These are phyloP conservation scores for Podospora bellae-mahoneyi DNA, from an alignment of 495 filamentous ascomycete species.

Conservation along the genomic window DNA sequence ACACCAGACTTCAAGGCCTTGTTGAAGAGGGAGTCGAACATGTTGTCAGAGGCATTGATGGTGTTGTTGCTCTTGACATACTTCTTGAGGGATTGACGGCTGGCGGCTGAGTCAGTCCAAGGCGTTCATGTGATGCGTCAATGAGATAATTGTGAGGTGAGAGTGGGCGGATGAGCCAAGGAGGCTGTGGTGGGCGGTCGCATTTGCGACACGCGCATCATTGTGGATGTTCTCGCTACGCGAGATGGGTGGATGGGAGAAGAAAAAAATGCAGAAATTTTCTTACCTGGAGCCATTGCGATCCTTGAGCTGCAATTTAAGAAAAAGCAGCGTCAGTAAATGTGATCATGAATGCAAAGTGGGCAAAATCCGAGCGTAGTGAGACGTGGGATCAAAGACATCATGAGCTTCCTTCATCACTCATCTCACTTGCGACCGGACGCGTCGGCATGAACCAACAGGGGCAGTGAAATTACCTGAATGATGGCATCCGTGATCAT, in stretches of 20 bases:
- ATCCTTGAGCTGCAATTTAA: conserved; percentile 57
- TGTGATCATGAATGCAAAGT: conserved; percentile 22
- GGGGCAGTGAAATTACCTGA: conserved; percentile 52
- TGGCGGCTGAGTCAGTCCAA: conserved; percentile 46
- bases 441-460: conserved; percentile 29
- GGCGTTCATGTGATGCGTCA: conserved; percentile 14
- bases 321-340: conserved; percentile 43
- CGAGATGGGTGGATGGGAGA: conserved; percentile 1
- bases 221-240: background rate
- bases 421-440: conserved; percentile 23
- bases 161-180: background rate
- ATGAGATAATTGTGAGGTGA: conserved; percentile 8
- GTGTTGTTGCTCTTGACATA: conserved; percentile 97
- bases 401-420: conserved; percentile 21
- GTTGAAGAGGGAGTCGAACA: conserved; percentile 93
- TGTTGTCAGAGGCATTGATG: conserved; percentile 63
- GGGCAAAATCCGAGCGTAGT: conserved; percentile 7
- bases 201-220: conserved; percentile 13
- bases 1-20: conserved; percentile 84
- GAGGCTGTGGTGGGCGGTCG: conserved; percentile 5
- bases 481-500: conserved; percentile 69
- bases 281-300: conserved; percentile 62
- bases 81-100: conserved; percentile 96
- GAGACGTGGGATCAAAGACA: conserved; percentile 18
- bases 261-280: conserved; percentile 8